Conservation (phyloP, 148 eudicot genomes). For the Agrostemma githago region DNA sequence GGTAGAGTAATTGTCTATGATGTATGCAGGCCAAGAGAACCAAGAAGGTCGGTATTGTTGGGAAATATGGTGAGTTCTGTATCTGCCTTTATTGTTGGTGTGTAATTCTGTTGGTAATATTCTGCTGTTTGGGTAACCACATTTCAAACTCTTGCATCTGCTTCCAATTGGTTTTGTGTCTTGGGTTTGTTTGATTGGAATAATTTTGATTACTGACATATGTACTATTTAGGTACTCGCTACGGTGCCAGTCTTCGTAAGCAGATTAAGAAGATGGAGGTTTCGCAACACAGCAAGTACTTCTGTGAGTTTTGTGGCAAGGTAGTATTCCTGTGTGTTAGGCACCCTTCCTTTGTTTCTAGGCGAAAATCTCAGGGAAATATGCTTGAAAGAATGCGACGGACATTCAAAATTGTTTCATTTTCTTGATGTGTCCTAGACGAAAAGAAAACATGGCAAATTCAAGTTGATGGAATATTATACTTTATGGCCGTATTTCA, state of each 20-base stretch:
- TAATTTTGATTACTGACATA: not conserved
- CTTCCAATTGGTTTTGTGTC: not conserved
- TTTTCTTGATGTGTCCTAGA: no score
- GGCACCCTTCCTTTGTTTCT: not conserved
- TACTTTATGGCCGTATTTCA: not conserved
- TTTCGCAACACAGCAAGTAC: slow-evolving; percentile 91
- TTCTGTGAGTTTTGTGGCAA: slow-evolving; percentile 96
- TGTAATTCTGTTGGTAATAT: not conserved
- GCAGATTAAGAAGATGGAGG: slow-evolving; percentile 98
- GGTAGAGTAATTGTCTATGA: not conserved
- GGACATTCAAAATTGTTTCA: no score
- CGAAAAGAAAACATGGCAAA: no score
- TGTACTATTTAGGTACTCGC: slow-evolving; percentile 59
- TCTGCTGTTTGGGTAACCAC: not conserved
- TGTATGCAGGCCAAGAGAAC: slow-evolving; percentile 63
- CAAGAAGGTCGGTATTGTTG: slow-evolving; percentile 78
- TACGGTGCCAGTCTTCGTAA: slow-evolving; percentile 96
- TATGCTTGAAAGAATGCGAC: no score
- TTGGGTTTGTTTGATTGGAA: not conserved
- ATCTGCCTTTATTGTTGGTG: not conserved
- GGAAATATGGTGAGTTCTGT: slow-evolving; percentile 51
- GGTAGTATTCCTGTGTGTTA: slow-evolving; percentile 28
- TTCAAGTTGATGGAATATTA: no score
- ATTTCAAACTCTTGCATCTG: not conserved
- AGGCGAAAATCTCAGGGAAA: not conserved